These are phyloP conservation scores for Artemisia tridentata DNA, from an alignment of 129 eudicot genomes.

Conservation along the genomic window DNA sequence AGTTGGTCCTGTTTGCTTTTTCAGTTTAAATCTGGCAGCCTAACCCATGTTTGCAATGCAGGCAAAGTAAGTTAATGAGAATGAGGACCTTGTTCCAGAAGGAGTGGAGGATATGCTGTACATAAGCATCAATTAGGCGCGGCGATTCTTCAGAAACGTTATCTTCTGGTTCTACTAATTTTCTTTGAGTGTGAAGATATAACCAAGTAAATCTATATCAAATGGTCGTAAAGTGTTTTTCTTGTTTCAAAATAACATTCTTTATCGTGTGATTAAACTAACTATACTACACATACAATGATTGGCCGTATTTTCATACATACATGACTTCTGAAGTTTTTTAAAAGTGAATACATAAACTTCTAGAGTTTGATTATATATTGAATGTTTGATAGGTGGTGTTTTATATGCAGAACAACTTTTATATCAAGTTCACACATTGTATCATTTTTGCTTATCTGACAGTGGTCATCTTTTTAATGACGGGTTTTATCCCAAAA, in stretches of 20 bases:
- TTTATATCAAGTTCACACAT: too few relatives aligned
- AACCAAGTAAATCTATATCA: constrained; percentile 14
- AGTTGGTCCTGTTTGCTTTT: too few relatives aligned
- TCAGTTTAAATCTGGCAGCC: background rate
- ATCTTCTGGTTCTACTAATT: constrained; percentile 18
- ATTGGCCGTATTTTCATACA: background rate
- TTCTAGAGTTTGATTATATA: background rate
- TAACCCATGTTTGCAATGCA: background rate
- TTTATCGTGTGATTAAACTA: constrained; percentile 34
- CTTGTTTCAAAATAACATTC: constrained; percentile 23
- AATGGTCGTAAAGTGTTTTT: constrained; percentile 22
- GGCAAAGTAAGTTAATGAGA: constrained; percentile 34
- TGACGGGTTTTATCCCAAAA: too few relatives aligned
- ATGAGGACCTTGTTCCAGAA: constrained; percentile 40
- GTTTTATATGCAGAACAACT: too few relatives aligned
- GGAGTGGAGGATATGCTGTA: constrained; percentile 31
- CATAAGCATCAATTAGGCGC: constrained; percentile 8
- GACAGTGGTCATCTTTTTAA: too few relatives aligned
- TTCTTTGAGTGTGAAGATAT: constrained; percentile 27
- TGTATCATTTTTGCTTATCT: too few relatives aligned
- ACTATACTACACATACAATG: constrained; percentile 23
- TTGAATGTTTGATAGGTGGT: background rate
- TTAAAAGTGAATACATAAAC: constrained; percentile 6
- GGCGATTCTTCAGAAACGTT: constrained; percentile 18
- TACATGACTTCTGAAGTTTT: constrained; percentile 10